phyloP scores from a whole-genome alignment of 2,329 filamentous ascomycete species.

The Penicillium oxalicum region DNA sequence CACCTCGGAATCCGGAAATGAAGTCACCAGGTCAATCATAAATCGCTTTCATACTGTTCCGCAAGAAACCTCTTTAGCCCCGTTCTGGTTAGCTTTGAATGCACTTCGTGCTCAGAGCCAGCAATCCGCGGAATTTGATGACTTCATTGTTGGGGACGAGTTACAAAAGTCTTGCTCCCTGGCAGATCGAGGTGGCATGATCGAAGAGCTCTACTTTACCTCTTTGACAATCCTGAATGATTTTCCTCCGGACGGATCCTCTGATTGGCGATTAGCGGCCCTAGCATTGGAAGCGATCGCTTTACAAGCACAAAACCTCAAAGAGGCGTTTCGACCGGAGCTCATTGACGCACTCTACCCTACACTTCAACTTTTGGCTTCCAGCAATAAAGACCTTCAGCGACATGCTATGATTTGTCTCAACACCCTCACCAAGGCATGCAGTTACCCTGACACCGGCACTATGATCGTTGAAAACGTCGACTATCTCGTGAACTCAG shows the following conservation, averaged over 20 bases:
- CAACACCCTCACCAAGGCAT: conserved; percentile 70
- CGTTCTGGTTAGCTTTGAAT: conserved; percentile 74
- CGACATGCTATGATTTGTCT: conserved; percentile 77
- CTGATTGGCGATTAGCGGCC: conserved; percentile 68
- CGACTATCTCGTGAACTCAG: conserved; percentile 92
- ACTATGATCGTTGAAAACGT: conserved; percentile 83
- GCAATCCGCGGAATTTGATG: conserved; percentile 53
- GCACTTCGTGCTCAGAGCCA: conserved; percentile 57
- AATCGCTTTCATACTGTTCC: conserved; percentile 55
- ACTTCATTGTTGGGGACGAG: conserved; percentile 56
- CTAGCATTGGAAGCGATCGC: conserved; percentile 76
- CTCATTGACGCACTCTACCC: conserved; percentile 89
- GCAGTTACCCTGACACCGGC: conserved; percentile 67
- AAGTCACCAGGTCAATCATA: conserved; percentile 60
- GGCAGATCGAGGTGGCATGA: conserved; percentile 29
- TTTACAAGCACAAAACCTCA: conserved; percentile 63
- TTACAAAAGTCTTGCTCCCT: conserved; percentile 25
- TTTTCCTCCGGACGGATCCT: conserved; percentile 30
- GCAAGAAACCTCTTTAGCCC: conserved; percentile 58
- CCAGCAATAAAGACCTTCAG: conserved; percentile 60
- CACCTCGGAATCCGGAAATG: conserved; percentile 37
- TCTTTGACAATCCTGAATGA: conserved; percentile 39
- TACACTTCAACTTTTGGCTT: conserved; percentile 80
- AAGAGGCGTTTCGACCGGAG: conserved; percentile 68
- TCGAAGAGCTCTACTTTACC: conserved; percentile 42